These are phyloP conservation scores for Dictyostelium discoideum DNA, from an alignment of 78 protist species.

Conservation along the genomic window dicty_2.7 NC_007090.3:680501-681000, in stretches of 20 bases:
- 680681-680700: conserved; percentile 3
- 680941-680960: not conserved
- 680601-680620: conserved; percentile 22
- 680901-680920: not conserved
- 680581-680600: conserved; percentile 35
- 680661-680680: conserved; percentile 40
- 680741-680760: not conserved
- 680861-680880: not conserved
- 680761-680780: not conserved
- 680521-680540: conserved; percentile 43
- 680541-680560: conserved; percentile 13
- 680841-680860: not conserved
- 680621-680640: conserved; percentile 1
- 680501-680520: conserved; percentile 57
- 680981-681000: not conserved
- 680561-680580: not conserved
- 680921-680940: too few relatives aligned
- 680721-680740: not conserved
- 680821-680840: not conserved
- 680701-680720: conserved; percentile 23
- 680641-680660: not conserved
- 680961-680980: not conserved
- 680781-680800: not conserved
- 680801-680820: not conserved
- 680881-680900: not conserved